Evolutionary conservation across 2,329 filamentous ascomycete genomes (phyloP), one percentile per base, ranked within the genome.

Genomic region (Dothidotthia symphoricarpi): DNA sequence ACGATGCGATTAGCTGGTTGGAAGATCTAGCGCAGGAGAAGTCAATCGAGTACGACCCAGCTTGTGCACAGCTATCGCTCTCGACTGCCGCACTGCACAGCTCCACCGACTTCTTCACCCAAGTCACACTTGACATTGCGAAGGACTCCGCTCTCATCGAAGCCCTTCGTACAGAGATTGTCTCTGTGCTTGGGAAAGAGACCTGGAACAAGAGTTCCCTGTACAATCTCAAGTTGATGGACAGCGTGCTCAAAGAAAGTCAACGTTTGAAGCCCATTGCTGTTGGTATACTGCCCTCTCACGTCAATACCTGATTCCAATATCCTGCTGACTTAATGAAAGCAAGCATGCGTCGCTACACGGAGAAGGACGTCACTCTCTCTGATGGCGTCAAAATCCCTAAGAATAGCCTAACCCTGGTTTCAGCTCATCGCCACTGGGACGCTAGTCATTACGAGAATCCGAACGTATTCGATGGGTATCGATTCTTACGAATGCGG

Each of bases 51-150:
- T n/a, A n/a, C 29, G 63, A 71, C 45, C 57, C 56, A 17, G 66
- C 59, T 4, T 53, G 50, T 8, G 57, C 54, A 0, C 67, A 72
- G 49, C 51, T 72, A 11, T 51, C 53, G 13, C 41, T 71, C n/a
- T 61, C 63, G 7, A 49, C 68, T 35, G 68, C 64, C 1, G 68
- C 70, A 3, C 69, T 73, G 12, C 70, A 74, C 45, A 72, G 68
- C 5, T 72, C 71, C 0, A 65, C 67, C 1, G 64, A 69, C 22
- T 38, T 59, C 3, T 47, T 69, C 0, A 45, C 27, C 74, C 72
- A 78, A 67, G 41, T 72, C 39, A 68, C 82, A 31, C 79, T 75
- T 51, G 73, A 76, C 39, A 55, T 83, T 3, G 72, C 71, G 0
- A 67, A 72, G 3, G 59, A 74, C 24, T 77, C 76, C 0, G 72